A percentile compares a stretch with the other conserved stretches of the same genome.
phyloP scores from a whole-genome alignment of 129 eudicot genomes.

The Arctium minus region DNA sequence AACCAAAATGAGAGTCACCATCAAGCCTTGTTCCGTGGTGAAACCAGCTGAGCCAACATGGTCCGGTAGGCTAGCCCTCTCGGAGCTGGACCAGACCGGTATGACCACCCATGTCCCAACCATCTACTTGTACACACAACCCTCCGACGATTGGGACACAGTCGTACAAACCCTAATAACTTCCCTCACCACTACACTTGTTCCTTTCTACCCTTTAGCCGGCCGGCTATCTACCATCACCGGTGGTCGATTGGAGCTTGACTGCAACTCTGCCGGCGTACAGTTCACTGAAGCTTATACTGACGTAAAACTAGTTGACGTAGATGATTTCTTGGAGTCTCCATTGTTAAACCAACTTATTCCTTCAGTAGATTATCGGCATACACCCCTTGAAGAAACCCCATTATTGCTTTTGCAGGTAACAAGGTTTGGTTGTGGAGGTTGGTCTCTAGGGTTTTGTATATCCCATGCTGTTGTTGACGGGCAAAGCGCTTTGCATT shows the following conservation, averaged over 20 bases:
- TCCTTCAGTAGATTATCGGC: conserved; percentile 43
- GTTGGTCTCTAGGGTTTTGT: conserved; percentile 42
- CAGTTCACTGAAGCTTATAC: conserved; percentile 42
- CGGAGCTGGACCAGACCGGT: conserved; percentile 52
- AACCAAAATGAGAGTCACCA: conserved; percentile 43
- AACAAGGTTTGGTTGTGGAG: conserved; percentile 60
- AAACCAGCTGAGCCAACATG: conserved; percentile 52
- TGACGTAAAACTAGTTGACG: conserved; percentile 30
- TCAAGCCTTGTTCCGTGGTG: conserved; percentile 27
- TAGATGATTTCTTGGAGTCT: conserved; percentile 40
- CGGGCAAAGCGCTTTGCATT: conserved; percentile 63
- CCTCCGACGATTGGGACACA: conserved; percentile 9
- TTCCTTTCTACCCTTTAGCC: conserved; percentile 62
- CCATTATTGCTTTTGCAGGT: conserved; percentile 47
- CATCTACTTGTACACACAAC: conserved; percentile 42
- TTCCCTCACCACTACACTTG: conserved; percentile 43
- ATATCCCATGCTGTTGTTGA: conserved; percentile 60
- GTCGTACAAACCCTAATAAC: conserved; percentile 37
- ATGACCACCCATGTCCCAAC: conserved; percentile 41
- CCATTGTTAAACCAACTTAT: conserved; percentile 32
- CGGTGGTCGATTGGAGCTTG: conserved; percentile 54
- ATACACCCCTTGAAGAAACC: conserved; percentile 45
- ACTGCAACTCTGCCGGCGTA: conserved; percentile 49
- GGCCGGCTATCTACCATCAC: conserved; percentile 43
- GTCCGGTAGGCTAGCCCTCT: conserved; percentile 41